These are phyloP conservation scores for Suillus alpinus DNA, from an alignment of 768 basidiomycete genomes.

Conservation along the genomic window DNA sequence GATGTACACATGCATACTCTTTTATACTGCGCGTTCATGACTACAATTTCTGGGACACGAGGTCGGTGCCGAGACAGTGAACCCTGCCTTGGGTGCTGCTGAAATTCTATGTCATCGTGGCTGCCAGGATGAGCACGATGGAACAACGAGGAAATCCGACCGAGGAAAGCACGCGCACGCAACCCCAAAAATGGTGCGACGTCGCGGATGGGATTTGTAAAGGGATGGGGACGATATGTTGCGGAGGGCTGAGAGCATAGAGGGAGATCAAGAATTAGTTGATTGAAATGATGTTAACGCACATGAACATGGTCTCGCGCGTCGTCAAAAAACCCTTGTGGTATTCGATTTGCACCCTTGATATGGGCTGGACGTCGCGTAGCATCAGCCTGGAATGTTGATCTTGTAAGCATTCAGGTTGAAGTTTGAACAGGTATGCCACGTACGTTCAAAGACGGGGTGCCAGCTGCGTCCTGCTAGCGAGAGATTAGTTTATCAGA, in stretches of 20 bases:
- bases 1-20: not conserved
- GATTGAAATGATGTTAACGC: not conserved
- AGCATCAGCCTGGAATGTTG: not conserved
- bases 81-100: not conserved
- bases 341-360: not conserved
- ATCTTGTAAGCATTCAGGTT: not conserved
- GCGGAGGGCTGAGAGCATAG: not conserved
- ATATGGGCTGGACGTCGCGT: not conserved
- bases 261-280: not conserved
- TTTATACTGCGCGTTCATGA: not conserved
- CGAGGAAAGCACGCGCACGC: not conserved
- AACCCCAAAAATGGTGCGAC: not conserved
- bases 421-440: too few species aligned
- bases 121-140: not conserved
- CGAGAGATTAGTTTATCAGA: too few species aligned
- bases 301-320: not conserved
- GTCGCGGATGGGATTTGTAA: not conserved
- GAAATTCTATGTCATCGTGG: not conserved
- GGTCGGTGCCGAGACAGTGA: not conserved
- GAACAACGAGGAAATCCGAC: not conserved
- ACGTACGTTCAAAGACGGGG: too few species aligned
- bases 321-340: not conserved
- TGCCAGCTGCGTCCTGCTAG: too few species aligned
- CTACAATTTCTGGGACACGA: not conserved
- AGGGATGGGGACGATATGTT: not conserved